Conservation (phyloP, 169 alveolate species). For the Plasmodium gonderi region DNA sequence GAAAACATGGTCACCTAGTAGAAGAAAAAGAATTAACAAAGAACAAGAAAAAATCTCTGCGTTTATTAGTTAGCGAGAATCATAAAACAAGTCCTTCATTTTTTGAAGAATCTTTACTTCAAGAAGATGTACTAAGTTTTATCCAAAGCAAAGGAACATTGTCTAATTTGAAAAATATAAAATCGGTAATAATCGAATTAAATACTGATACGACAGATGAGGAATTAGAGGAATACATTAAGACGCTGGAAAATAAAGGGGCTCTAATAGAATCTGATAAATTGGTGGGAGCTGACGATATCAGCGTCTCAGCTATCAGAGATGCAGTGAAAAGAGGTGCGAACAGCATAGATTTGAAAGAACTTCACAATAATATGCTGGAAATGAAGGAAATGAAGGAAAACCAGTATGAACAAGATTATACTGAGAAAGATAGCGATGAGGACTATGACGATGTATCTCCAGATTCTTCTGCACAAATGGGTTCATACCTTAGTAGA, state of each 20-base stretch:
- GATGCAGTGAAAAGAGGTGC: constrained; percentile 62
- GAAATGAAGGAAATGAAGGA: neutral
- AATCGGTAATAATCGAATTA: constrained; percentile 33
- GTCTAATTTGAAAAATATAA: constrained; percentile 3
- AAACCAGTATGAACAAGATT: neutral
- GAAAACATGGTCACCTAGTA: neutral
- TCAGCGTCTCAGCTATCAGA: constrained; percentile 13
- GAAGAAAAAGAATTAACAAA: neutral
- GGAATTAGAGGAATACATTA: constrained; percentile 31
- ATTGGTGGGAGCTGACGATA: constrained; percentile 52
- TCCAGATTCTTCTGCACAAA: neutral
- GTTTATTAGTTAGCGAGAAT: constrained; percentile 51
- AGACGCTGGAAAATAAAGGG: constrained; percentile 30
- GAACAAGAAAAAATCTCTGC: constrained; percentile 10
- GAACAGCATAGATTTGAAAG: neutral
- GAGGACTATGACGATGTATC: neutral
- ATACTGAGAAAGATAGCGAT: neutral
- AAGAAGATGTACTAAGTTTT: constrained; percentile 26
- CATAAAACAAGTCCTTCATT: constrained; percentile 60
- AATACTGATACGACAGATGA: constrained; percentile 49
- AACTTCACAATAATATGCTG: neutral
- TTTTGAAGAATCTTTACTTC: constrained; percentile 52
- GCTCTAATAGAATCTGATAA: constrained; percentile 58
- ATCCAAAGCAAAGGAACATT: constrained; percentile 57
- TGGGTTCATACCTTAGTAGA: neutral